Evolutionary conservation across 495 filamentous ascomycete species (phyloP).

Genomic region (Aspergillus homomorphus): DNA sequence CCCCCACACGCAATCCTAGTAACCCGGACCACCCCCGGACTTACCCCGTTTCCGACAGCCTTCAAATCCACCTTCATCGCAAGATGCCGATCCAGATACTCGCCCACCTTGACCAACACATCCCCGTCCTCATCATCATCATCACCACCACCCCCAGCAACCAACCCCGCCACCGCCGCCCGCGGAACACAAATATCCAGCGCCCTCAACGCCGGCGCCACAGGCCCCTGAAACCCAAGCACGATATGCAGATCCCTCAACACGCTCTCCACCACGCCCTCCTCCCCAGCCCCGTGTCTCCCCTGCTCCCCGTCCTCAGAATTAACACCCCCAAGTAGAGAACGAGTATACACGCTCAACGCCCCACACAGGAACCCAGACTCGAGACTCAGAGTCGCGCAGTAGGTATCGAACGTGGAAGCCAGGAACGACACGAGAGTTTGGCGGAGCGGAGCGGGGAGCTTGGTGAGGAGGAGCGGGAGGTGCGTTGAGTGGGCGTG

Average conservation of each 20-base stretch:
- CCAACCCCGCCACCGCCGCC: slow-evolving; percentile 26
- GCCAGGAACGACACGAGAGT: slow-evolving; percentile 47
- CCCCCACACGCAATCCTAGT: slow-evolving; percentile 51
- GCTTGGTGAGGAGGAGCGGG: slow-evolving; percentile 52
- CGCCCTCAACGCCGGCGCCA: slow-evolving; percentile 43
- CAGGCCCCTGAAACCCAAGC: slow-evolving; percentile 34
- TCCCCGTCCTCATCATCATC: neutral
- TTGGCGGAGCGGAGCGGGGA: slow-evolving; percentile 49
- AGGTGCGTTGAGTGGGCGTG: slow-evolving; percentile 47
- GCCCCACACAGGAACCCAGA: slow-evolving; percentile 36
- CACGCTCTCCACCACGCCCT: slow-evolving; percentile 26
- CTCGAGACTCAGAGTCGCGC: slow-evolving; percentile 40
- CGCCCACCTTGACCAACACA: slow-evolving; percentile 41
- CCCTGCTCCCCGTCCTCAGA: slow-evolving; percentile 5
- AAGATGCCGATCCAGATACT: slow-evolving; percentile 46
- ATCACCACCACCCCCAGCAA: neutral
- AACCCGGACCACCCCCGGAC: slow-evolving; percentile 36
- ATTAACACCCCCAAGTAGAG: slow-evolving; percentile 1
- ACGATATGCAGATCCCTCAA: slow-evolving; percentile 43
- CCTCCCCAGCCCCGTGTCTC: neutral
- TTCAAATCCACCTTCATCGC: slow-evolving; percentile 47
- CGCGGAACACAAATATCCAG: slow-evolving; percentile 46
- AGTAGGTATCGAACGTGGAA: slow-evolving; percentile 51
- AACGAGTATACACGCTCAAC: slow-evolving; percentile 29
- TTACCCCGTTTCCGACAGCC: slow-evolving; percentile 20